Percentiles rank a stretch among this genome's conserved stretches.
Evolutionary conservation across 345 rosid genomes (phyloP).

Genomic region (Noccaea caerulescens): DNA sequence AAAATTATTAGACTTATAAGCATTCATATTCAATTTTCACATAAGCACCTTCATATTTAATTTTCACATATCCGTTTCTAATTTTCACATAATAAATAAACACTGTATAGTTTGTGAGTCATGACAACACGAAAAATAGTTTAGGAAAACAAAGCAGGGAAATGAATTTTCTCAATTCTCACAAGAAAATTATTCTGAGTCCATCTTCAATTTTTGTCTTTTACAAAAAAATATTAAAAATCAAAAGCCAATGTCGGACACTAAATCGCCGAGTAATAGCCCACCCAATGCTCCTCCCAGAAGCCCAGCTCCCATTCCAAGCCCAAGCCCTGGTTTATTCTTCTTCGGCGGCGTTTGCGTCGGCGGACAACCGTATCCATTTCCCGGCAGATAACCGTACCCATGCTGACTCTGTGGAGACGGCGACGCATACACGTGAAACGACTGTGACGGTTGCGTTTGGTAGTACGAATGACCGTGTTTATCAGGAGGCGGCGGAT

Average conservation of each 20-base stretch:
- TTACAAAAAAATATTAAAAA: slow-evolving; percentile 8
- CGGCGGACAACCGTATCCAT: slow-evolving; percentile 49
- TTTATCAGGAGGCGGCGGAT: slow-evolving; percentile 26
- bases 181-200: background rate
- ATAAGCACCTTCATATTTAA: too few relatives aligned
- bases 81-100: too few relatives aligned
- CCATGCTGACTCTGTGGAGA: slow-evolving; percentile 24
- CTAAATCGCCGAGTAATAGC: slow-evolving; percentile 68
- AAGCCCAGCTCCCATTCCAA: slow-evolving; percentile 77
- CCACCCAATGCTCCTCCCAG: slow-evolving; percentile 79
- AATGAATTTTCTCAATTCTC: background rate
- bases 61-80: too few relatives aligned
- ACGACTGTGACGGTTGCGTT: slow-evolving; percentile 34
- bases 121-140: too few relatives aligned
- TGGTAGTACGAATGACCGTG: slow-evolving; percentile 36
- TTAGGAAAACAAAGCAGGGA: background rate
- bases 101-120: too few relatives aligned
- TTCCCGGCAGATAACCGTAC: slow-evolving; percentile 44
- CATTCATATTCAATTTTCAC: too few relatives aligned
- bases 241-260: slow-evolving; percentile 63
- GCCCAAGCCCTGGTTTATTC: slow-evolving; percentile 50
- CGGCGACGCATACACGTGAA: slow-evolving; percentile 28
- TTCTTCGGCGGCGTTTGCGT: slow-evolving; percentile 51
- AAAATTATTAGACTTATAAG: too few relatives aligned
- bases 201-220: too few relatives aligned